phyloP scores from a whole-genome alignment of 228 moss, liverwort and hornwort species.

The Sphagnum magellanicum region DNA sequence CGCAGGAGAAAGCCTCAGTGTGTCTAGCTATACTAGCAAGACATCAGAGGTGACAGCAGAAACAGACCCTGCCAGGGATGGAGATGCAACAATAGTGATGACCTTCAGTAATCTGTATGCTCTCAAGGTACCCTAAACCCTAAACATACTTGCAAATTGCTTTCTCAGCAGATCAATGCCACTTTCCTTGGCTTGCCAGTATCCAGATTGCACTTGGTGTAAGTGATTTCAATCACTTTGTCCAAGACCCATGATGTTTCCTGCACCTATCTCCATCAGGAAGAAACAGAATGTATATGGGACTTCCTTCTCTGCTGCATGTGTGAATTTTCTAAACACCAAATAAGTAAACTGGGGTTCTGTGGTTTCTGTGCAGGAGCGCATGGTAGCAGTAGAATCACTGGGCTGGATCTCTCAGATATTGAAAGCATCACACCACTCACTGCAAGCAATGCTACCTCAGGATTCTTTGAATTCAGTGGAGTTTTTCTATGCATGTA shows the following conservation, averaged over 20 bases:
- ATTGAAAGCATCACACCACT: constrained; percentile 64
- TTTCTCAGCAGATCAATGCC: too few relatives aligned
- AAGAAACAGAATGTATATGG: too few relatives aligned
- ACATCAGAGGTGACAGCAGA: constrained; percentile 25
- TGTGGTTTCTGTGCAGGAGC: constrained; percentile 51
- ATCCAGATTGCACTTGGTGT: too few relatives aligned
- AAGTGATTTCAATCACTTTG: too few relatives aligned
- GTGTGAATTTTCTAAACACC: too few relatives aligned
- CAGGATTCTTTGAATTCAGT: constrained; percentile 71
- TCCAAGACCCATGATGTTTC: too few relatives aligned
- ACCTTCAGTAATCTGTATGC: constrained; percentile 67
- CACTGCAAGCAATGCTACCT: constrained; percentile 71
- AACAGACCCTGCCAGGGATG: constrained; percentile 38
- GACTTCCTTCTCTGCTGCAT: too few relatives aligned
- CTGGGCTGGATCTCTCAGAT: constrained; percentile 74
- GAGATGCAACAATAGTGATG: constrained; percentile 61
- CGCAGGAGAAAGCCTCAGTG: constrained; percentile 2
- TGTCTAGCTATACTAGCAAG: constrained; percentile 17
- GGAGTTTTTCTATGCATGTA: constrained; percentile 73
- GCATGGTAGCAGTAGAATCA: constrained; percentile 83
- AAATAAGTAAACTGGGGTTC: too few relatives aligned
- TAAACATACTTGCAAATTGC: too few relatives aligned
- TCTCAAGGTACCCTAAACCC: constrained; percentile 48
- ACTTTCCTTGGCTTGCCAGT: too few relatives aligned
- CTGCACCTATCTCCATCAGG: too few relatives aligned